A percentile compares a stretch with the other conserved stretches of the same genome.
These are phyloP conservation scores for Athelia sp. DNA, from an alignment of 1,284 basidiomycete genomes.

Conservation along the genomic window DNA sequence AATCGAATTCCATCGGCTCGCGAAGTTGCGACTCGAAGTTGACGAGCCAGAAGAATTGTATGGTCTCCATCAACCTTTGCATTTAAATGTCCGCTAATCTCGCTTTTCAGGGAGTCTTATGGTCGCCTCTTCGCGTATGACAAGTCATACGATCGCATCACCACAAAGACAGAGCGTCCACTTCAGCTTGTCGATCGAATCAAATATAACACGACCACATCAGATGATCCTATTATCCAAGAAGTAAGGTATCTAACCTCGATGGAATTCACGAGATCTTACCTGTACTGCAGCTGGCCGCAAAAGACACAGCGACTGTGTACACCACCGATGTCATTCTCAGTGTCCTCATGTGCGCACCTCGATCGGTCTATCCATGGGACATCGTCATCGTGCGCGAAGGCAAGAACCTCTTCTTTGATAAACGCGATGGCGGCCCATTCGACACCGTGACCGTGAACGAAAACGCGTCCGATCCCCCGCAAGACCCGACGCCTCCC, in stretches of 20 bases:
- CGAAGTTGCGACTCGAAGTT: constrained; percentile 90
- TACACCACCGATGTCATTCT: constrained; percentile 97
- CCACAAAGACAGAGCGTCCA: constrained; percentile 87
- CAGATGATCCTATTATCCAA: constrained; percentile 94
- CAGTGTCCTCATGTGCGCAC: constrained; percentile 93
- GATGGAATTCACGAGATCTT: constrained; percentile 1
- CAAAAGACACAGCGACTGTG: constrained; percentile 77
- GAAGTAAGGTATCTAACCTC: constrained; percentile 43
- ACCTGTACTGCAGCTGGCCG: constrained; percentile 53
- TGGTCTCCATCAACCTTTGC: constrained; percentile 24
- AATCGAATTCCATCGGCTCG: constrained; percentile 92
- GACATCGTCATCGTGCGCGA: constrained; percentile 95
- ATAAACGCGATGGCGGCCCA: constrained; percentile 97
- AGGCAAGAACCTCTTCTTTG: constrained; percentile 92
- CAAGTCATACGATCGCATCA: constrained; percentile 93
- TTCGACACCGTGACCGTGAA: constrained; percentile 98
- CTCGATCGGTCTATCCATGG: constrained; percentile 97
- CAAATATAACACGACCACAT: constrained; percentile 96
- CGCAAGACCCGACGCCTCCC: constrained; percentile 77
- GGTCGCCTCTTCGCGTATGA: constrained; percentile 94
- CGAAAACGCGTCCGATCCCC: constrained; percentile 96
- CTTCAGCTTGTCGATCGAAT: constrained; percentile 93
- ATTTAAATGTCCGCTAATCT: constrained; percentile 2
- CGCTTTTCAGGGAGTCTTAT: constrained; percentile 64
- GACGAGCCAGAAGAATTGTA: constrained; percentile 87